Evolutionary conservation across 768 basidiomycete species (phyloP).

Genomic region (Xanthoconium stramineum): DNA sequence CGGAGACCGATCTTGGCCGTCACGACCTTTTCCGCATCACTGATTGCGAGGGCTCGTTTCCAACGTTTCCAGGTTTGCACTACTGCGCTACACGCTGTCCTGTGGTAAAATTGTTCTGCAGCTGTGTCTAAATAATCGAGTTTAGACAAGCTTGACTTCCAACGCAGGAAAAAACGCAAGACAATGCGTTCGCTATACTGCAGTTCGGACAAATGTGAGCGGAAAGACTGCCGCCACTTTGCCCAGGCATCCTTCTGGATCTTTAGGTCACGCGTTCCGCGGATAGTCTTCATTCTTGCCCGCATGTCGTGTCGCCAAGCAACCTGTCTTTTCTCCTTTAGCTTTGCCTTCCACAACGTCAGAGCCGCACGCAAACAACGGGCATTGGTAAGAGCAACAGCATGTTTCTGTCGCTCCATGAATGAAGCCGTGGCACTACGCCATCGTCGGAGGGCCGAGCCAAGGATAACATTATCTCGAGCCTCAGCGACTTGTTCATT

Average conservation of each 20-base stretch:
- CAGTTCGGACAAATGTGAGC: conserved; percentile 48
- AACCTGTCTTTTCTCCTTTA: conserved; percentile 53
- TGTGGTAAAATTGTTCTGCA: conserved; percentile 48
- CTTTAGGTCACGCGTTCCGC: conserved; percentile 51
- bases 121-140: conserved; percentile 44
- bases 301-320: conserved; percentile 73
- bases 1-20: conserved; percentile 44
- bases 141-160: conserved; percentile 46
- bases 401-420: conserved; percentile 40
- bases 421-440: conserved; percentile 37
- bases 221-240: conserved; percentile 62
- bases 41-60: conserved; percentile 45
- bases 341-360: conserved; percentile 49
- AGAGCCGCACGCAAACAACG: conserved; percentile 44
- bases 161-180: conserved; percentile 44
- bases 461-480: conserved; percentile 61
- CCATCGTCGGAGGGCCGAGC: conserved; percentile 62
- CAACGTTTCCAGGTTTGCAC: conserved; percentile 55
- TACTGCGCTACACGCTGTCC: conserved; percentile 35
- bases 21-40: conserved; percentile 44
- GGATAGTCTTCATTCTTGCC: conserved; percentile 59
- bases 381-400: conserved; percentile 41
- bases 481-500: conserved; percentile 66
- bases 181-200: conserved; percentile 47
- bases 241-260: conserved; percentile 58